Base-by-base conservation (phyloP, 192 early-diverging fungal species). In the Chytriomyces confervae region DNA sequence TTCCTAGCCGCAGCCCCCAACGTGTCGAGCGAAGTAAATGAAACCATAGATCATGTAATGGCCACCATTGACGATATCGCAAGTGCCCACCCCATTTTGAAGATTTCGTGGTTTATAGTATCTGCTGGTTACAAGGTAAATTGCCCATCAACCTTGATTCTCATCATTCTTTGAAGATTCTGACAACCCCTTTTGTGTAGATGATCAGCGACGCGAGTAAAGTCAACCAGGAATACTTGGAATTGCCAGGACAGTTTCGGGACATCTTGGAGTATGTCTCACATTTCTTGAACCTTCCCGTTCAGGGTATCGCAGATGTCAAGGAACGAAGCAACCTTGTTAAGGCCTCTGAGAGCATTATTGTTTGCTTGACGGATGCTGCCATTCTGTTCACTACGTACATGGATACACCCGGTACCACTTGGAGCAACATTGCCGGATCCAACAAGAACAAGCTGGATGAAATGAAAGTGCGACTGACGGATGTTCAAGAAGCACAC, bases 101-200 rank as follows among this genome's bases (percentile, higher is more conserved):
- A 64, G 5, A 27, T 64, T 64, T 16, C 62, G 16, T 64, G 62
- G 62, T 64, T 64, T 29, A 27, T 64, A 1, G 62, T 64, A 3
- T 64, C 62, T 64, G 62, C 62, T 2, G 62, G 62, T 24, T 64
- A 64, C 62, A 64, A 64, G 29, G 62, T 64, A 64, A 18, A 64
- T 64, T 1, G 20, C 16, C 5, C 3, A 27, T 0, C 5, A 5
- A 16, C 13, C 20, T 60, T 2, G 5, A 16, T 60, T 16, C n/a
- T 27, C 5, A 2, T 2, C 24, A 18, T 6, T 1, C 29, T 4
- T 23, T 0, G 0, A 64, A 64, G 1, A 5, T 64, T 4, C 10
- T 18, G 2, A 24, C 1, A 24, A 1, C 11, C n/a, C 3, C 1
- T 23, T 29, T 8, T 2, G 0, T 24, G 3, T 1, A 64, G 62